These are phyloP conservation scores for Tolypocladium pustulatum DNA, from an alignment of 2,329 filamentous ascomycete species.

Conservation along the genomic window DNA sequence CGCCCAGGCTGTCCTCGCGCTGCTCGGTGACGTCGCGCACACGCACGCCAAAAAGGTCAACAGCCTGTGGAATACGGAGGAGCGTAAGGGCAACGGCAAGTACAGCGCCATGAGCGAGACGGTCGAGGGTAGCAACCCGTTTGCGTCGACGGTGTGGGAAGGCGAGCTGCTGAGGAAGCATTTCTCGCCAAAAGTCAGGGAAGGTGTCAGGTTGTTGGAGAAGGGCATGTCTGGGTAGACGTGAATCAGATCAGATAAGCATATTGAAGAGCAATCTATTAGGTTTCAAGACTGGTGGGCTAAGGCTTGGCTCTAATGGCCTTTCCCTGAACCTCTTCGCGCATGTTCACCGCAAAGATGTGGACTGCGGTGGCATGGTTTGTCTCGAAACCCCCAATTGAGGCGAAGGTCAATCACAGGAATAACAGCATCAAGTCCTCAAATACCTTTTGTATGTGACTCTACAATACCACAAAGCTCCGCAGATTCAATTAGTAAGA, in stretches of 20 bases:
- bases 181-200: slow-evolving; percentile 77
- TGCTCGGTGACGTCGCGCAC: slow-evolving; percentile 69
- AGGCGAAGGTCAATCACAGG: not conserved
- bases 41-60: slow-evolving; percentile 74
- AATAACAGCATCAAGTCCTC: not conserved
- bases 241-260: not conserved
- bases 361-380: not conserved
- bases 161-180: slow-evolving; percentile 77
- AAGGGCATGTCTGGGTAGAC: slow-evolving; percentile 42
- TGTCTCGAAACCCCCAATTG: too few species aligned
- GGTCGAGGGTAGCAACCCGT: slow-evolving; percentile 81
- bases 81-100: slow-evolving; percentile 80
- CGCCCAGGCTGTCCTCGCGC: slow-evolving; percentile 63
- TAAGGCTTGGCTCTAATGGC: not conserved
- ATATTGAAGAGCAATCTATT: not conserved
- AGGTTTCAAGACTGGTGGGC: not conserved
- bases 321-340: not conserved
- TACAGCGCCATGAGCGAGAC: slow-evolving; percentile 65
- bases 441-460: not conserved
- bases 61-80: slow-evolving; percentile 89
- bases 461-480: not conserved
- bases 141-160: slow-evolving; percentile 86
- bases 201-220: slow-evolving; percentile 60
- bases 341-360: not conserved
- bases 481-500: not conserved